Percentiles rank a stretch among this genome's conserved stretches.
These are phyloP conservation scores for Gypsophila paniculata DNA, from an alignment of 179 eudicot species.

Conservation along the genomic window DNA sequence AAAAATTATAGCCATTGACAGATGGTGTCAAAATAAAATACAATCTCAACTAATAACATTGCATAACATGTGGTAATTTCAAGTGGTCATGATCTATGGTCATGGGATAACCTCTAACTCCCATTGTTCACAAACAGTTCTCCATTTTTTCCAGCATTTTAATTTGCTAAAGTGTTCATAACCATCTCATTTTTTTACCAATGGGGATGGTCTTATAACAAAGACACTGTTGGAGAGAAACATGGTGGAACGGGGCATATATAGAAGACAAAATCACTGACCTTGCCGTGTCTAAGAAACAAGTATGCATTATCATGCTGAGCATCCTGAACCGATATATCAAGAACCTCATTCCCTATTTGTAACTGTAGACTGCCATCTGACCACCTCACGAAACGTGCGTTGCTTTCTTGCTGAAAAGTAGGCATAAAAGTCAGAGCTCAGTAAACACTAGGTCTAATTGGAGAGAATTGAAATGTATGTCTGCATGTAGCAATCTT, in stretches of 20 bases:
- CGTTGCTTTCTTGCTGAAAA: conserved; percentile 88
- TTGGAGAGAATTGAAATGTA: not conserved
- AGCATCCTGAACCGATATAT: conserved; percentile 91
- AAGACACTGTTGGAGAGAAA: no score
- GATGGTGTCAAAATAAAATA: no score
- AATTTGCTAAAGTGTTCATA: no score
- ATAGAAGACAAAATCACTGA: conserved; percentile 18
- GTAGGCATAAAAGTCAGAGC: conserved; percentile 13
- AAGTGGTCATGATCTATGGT: no score
- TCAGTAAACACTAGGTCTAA: not conserved
- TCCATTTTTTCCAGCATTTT: no score
- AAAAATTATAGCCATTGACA: no score
- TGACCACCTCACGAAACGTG: conserved; percentile 96
- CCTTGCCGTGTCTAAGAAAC: conserved; percentile 92
- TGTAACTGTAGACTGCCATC: conserved; percentile 89
- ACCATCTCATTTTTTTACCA: no score
- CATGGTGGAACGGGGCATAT: not conserved
- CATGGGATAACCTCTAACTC: no score
- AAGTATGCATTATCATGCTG: conserved; percentile 93
- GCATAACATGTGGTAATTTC: no score
- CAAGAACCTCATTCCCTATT: conserved; percentile 97
- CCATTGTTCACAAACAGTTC: no score
- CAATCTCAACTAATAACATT: no score
- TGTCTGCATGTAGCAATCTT: not conserved
- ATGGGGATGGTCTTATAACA: no score